Percentiles rank a stretch among this genome's conserved stretches.
These are phyloP conservation scores for Arthroderma uncinatum DNA, from an alignment of 2,329 filamentous ascomycete species.

Conservation along the genomic window DNA sequence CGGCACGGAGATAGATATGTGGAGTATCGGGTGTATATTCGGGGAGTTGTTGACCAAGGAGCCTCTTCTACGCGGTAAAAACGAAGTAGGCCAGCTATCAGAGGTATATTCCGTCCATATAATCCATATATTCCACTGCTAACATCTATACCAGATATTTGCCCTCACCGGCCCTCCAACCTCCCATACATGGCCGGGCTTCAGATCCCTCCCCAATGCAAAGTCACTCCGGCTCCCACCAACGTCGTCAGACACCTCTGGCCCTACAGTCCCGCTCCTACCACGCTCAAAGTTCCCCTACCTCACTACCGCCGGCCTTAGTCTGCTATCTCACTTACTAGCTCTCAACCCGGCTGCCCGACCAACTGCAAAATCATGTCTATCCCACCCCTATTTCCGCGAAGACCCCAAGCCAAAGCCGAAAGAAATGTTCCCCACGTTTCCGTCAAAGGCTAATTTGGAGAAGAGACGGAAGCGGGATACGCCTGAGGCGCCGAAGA, in stretches of 20 bases:
- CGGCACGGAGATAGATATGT: constrained; percentile 72
- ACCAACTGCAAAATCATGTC: constrained; percentile 60
- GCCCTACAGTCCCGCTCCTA: constrained; percentile 36
- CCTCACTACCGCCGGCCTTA: constrained; percentile 62
- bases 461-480: constrained; percentile 63
- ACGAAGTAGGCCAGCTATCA: constrained; percentile 81
- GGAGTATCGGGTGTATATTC: constrained; percentile 93
- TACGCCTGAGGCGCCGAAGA: constrained; percentile 71
- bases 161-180: constrained; percentile 77
- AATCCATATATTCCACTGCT: background rate
- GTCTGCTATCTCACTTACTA: constrained; percentile 59
- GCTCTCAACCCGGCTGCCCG: constrained; percentile 61
- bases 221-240: constrained; percentile 60
- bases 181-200: constrained; percentile 72
- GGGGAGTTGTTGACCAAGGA: constrained; percentile 77
- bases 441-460: constrained; percentile 87
- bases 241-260: constrained; percentile 12
- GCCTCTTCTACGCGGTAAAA: constrained; percentile 74
- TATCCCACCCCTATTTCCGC: constrained; percentile 71
- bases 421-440: constrained; percentile 89
- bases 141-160: constrained; percentile 51
- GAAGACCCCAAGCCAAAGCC: constrained; percentile 86
- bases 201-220: constrained; percentile 78
- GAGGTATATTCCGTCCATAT: constrained; percentile 44
- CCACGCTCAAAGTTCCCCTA: constrained; percentile 71